Evolutionary conservation across 768 basidiomycete genomes (phyloP).

Genomic region (Holtermanniella nyarrowii): DNA sequence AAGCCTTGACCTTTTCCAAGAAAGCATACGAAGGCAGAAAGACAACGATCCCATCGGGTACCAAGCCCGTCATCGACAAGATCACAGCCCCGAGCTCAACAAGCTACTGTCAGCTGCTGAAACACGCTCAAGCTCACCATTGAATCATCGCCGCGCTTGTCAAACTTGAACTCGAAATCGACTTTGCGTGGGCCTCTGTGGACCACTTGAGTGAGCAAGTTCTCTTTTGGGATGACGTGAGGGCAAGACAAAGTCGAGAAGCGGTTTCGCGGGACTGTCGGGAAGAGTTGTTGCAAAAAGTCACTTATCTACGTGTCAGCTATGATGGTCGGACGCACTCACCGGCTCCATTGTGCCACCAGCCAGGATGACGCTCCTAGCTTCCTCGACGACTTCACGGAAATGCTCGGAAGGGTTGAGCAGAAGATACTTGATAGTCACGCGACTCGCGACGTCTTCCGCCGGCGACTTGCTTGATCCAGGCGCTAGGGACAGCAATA

Average conservation of each 20-base stretch:
- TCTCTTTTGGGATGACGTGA: conserved; percentile 75
- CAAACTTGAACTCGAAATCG: conserved; percentile 70
- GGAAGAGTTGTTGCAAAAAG: conserved; percentile 68
- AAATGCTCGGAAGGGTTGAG: conserved; percentile 86
- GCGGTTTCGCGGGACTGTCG: conserved; percentile 51
- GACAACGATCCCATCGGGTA: conserved; percentile 81
- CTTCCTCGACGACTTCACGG: conserved; percentile 66
- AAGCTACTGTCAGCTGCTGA: conserved; percentile 46
- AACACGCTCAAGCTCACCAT: conserved; percentile 53
- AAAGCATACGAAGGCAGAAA: conserved; percentile 90
- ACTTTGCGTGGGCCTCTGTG: conserved; percentile 63
- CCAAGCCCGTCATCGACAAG: conserved; percentile 63
- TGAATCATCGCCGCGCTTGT: conserved; percentile 56
- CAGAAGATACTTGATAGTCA: conserved; percentile 78
- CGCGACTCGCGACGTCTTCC: conserved; percentile 7
- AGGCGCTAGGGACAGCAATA: conserved; percentile 50
- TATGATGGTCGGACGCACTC: conserved; percentile 13
- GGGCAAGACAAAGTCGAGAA: conserved; percentile 80
- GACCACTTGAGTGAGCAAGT: conserved; percentile 65
- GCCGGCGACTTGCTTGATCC: neutral
- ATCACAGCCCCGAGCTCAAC: conserved; percentile 74
- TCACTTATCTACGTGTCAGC: conserved; percentile 61
- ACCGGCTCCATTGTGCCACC: conserved; percentile 99
- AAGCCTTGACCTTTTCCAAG: conserved; percentile 54
- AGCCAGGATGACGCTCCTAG: conserved; percentile 76